These are phyloP conservation scores for Arthrobotrys megalospora DNA, from an alignment of 2,329 filamentous ascomycete genomes.

Conservation along the genomic window DNA sequence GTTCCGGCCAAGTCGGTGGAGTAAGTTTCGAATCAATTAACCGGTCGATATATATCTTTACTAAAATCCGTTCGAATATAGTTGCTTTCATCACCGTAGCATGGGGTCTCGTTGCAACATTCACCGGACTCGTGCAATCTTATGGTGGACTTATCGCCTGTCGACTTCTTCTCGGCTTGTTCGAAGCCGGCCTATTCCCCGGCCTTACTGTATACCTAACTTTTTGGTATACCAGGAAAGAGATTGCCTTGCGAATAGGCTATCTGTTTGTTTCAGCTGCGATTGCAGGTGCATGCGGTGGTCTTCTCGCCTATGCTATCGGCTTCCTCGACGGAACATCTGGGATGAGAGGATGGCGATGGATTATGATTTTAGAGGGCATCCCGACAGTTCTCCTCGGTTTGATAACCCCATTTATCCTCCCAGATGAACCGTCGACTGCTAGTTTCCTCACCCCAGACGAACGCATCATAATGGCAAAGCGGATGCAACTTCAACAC, in stretches of 20 bases:
- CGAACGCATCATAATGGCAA: slow-evolving; percentile 74
- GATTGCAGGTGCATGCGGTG: slow-evolving; percentile 79
- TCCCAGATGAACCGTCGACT: slow-evolving; percentile 78
- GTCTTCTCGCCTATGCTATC: slow-evolving; percentile 80
- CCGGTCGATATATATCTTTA: not conserved
- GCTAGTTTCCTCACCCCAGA: slow-evolving; percentile 74
- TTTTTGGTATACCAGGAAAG: slow-evolving; percentile 81
- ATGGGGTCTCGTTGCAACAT: slow-evolving; percentile 77
- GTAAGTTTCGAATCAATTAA: slow-evolving; percentile 65
- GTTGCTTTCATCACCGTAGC: slow-evolving; percentile 75
- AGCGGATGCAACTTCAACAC: slow-evolving; percentile 59
- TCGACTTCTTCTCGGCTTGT: slow-evolving; percentile 77
- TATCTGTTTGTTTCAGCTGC: slow-evolving; percentile 81
- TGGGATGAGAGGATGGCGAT: slow-evolving; percentile 79
- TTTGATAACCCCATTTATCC: slow-evolving; percentile 72
- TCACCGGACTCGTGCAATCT: slow-evolving; percentile 77
- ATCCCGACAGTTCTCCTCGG: slow-evolving; percentile 74
- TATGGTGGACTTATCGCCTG: slow-evolving; percentile 78
- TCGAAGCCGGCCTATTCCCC: slow-evolving; percentile 80
- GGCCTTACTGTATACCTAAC: slow-evolving; percentile 80
- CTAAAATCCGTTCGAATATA: slow-evolving; percentile 64
- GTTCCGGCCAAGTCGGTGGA: slow-evolving; percentile 75
- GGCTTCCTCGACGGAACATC: slow-evolving; percentile 79
- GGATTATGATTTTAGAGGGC: slow-evolving; percentile 77
- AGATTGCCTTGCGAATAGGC: slow-evolving; percentile 80